Percentiles rank a stretch among this genome's conserved stretches.
These are phyloP conservation scores for Botrytis pseudocinerea DNA, from an alignment of 2,329 filamentous ascomycete genomes.

Conservation along the genomic window DNA sequence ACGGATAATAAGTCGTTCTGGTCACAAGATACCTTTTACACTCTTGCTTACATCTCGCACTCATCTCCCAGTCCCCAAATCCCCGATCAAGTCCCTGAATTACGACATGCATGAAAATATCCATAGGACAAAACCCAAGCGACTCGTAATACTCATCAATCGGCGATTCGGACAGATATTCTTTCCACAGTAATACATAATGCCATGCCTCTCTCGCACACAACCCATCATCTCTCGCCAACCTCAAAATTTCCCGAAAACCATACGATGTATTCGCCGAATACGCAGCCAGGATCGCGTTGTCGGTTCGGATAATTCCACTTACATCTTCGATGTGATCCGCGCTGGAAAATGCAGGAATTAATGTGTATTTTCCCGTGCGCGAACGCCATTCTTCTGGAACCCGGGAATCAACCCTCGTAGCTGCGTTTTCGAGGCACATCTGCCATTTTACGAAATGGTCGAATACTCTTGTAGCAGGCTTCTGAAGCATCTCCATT, in stretches of 20 bases:
- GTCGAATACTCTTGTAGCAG: background rate
- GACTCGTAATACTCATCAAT: background rate
- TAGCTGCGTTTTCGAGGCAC: background rate
- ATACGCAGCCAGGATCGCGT: background rate
- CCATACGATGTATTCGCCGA: background rate
- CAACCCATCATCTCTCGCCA: background rate
- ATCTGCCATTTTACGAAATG: background rate
- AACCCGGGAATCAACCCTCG: background rate
- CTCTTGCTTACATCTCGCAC: background rate
- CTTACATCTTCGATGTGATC: background rate
- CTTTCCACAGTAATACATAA: background rate
- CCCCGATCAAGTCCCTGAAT: background rate
- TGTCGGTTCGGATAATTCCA: background rate
- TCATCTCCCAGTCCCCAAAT: background rate
- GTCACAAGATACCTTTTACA: background rate
- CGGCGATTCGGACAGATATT: background rate
- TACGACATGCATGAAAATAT: background rate
- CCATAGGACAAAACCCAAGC: background rate
- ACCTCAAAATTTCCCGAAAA: background rate
- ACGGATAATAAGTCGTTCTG: background rate
- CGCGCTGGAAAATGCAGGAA: accelerated
- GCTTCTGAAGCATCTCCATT: accelerated
- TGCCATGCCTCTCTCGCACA: background rate
- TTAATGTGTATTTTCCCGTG: background rate
- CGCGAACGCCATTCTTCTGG: background rate